Conservation (phyloP, 1,284 basidiomycete species). For the Fomes fomentarius region DNA sequence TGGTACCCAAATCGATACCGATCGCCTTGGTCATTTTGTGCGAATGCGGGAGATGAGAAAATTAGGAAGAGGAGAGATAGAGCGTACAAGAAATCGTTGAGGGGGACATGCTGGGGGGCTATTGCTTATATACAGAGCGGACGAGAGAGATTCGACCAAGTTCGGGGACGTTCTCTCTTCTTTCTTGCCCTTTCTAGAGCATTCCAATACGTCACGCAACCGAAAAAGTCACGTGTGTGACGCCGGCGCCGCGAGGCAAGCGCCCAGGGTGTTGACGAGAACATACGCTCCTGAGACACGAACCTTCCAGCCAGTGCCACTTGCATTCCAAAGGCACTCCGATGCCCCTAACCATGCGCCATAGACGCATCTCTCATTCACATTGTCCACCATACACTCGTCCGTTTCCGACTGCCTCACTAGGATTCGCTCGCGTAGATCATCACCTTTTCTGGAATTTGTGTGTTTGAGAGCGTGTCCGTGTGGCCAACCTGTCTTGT, state of each 20-base stretch:
- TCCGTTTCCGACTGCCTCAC: too few species aligned
- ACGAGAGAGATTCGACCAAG: constrained; percentile 17
- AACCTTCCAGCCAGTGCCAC: neutral
- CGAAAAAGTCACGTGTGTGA: constrained; percentile 16
- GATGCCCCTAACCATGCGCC: too few species aligned
- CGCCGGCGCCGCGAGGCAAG: neutral
- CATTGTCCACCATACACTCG: too few species aligned
- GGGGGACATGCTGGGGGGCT: neutral
- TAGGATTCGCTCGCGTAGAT: too few species aligned
- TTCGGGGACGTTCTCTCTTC: constrained; percentile 24
- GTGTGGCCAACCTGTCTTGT: too few species aligned
- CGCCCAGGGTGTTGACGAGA: neutral
- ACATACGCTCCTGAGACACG: neutral
- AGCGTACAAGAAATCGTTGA: constrained; percentile 19
- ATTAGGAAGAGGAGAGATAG: constrained; percentile 5
- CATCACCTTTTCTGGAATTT: too few species aligned
- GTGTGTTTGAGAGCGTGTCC: too few species aligned
- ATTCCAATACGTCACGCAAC: constrained; percentile 25
- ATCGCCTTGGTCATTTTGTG: constrained; percentile 70
- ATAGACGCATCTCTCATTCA: too few species aligned
- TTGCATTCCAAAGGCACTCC: too few species aligned
- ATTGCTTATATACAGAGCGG: constrained; percentile 21
- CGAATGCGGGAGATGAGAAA: constrained; percentile 22
- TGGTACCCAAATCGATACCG: constrained; percentile 92
- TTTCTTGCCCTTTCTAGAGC: constrained; percentile 27